Evolutionary conservation across 2,329 filamentous ascomycete genomes (phyloP).

Genomic region (Tolypocladium ophioglossoides): DNA sequence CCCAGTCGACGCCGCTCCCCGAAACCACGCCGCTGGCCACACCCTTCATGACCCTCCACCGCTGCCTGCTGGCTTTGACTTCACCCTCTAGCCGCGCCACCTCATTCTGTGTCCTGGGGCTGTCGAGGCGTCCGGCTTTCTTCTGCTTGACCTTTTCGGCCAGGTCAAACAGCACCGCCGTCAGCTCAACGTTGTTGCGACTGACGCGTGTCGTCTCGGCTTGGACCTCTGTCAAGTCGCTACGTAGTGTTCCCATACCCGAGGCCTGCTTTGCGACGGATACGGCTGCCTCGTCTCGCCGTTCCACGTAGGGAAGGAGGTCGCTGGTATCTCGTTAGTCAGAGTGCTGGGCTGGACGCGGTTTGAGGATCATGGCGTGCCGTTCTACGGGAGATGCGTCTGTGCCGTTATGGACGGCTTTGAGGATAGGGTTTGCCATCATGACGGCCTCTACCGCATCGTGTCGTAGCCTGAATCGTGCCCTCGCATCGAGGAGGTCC

Average conservation of each 20-base stretch:
- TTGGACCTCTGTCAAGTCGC: slow-evolving; percentile 45
- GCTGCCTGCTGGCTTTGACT: slow-evolving; percentile 50
- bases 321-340: slow-evolving; percentile 34
- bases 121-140: slow-evolving; percentile 41
- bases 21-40: slow-evolving; percentile 69
- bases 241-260: slow-evolving; percentile 37
- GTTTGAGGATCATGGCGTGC: slow-evolving; percentile 30
- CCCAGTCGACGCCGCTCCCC: slow-evolving; percentile 78
- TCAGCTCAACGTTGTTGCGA: slow-evolving; percentile 51
- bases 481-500: slow-evolving; percentile 59
- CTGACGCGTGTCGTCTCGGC: slow-evolving; percentile 45
- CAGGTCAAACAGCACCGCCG: slow-evolving; percentile 52
- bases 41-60: slow-evolving; percentile 67
- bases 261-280: slow-evolving; percentile 49
- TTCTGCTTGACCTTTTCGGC: slow-evolving; percentile 43
- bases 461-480: slow-evolving; percentile 58
- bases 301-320: slow-evolving; percentile 53
- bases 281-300: slow-evolving; percentile 57
- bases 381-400: slow-evolving; percentile 56
- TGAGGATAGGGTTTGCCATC: slow-evolving; percentile 64
- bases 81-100: slow-evolving; percentile 48
- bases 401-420: slow-evolving; percentile 61
- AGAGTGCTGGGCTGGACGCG: neutral
- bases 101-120: slow-evolving; percentile 41
- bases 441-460: slow-evolving; percentile 59